Evolutionary conservation across 192 early-diverging fungal species (phyloP).

Genomic region (Dissophora globulifera): DNA sequence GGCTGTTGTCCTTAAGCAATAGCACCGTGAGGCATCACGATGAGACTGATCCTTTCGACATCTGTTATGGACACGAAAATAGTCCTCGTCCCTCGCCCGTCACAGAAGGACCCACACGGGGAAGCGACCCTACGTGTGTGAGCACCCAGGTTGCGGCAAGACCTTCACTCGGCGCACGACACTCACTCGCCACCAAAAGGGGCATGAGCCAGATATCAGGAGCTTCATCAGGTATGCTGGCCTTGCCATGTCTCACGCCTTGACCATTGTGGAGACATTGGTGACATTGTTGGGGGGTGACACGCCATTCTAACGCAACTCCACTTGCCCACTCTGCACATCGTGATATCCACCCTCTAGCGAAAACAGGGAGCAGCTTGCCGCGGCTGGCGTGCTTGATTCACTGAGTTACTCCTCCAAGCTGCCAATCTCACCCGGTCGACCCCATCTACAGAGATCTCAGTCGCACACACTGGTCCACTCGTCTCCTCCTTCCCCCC

Average conservation of each 20-base stretch:
- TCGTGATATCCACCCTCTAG: not conserved
- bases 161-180: constrained; percentile 77
- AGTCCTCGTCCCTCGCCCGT: constrained; percentile 79
- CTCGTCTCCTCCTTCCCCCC: constrained; percentile 45
- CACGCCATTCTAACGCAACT: not conserved
- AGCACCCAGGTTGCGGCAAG: constrained; percentile 74
- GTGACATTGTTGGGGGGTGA: too few species aligned
- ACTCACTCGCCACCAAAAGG: constrained; percentile 68
- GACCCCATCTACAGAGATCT: constrained; percentile 49
- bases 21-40: too few species aligned
- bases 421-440: constrained; percentile 35
- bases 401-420: constrained; percentile 51
- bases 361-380: constrained; percentile 50
- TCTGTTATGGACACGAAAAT: too few species aligned
- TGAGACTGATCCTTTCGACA: too few species aligned
- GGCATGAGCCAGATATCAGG: constrained; percentile 63
- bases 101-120: constrained; percentile 84
- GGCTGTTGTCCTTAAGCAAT: too few species aligned
- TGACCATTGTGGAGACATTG: too few species aligned
- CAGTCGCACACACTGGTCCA: constrained; percentile 35
- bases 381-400: constrained; percentile 40
- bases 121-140: constrained; percentile 78
- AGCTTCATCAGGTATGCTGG: constrained; percentile 48
- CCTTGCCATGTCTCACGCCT: constrained; percentile 1
- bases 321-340: too few species aligned